These are phyloP conservation scores for Clitopilus passeckerianus DNA, from an alignment of 768 basidiomycete species.

Conservation along the genomic window DNA sequence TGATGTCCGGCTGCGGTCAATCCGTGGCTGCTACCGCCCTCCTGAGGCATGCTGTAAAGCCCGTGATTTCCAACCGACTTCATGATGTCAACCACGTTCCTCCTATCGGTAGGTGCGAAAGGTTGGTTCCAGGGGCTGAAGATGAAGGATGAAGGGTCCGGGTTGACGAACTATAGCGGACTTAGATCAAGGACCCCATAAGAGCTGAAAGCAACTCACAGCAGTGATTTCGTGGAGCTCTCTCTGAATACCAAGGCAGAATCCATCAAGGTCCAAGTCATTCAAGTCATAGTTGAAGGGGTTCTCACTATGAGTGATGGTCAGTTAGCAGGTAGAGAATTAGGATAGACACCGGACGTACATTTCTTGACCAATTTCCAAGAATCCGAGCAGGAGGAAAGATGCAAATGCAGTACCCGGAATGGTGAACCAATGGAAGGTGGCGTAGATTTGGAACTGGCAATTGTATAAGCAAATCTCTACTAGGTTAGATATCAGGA, in stretches of 20 bases:
- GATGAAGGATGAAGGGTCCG: slow-evolving; percentile 47
- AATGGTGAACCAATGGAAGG: slow-evolving; percentile 44
- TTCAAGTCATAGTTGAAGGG: slow-evolving; percentile 68
- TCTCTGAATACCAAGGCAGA: slow-evolving; percentile 63
- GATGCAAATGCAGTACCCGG: slow-evolving; percentile 60
- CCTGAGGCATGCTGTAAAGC: slow-evolving; percentile 23
- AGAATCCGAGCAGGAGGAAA: slow-evolving; percentile 61
- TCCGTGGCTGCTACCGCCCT: background rate
- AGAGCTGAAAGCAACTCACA: background rate
- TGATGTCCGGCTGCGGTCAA: background rate
- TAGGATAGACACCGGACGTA: slow-evolving; percentile 14
- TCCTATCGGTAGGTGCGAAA: slow-evolving; percentile 60
- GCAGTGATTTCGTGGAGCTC: slow-evolving; percentile 73
- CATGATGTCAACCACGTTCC: slow-evolving; percentile 51
- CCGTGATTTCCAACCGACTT: slow-evolving; percentile 13
- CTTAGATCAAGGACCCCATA: background rate
- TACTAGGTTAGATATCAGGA: slow-evolving; percentile 20
- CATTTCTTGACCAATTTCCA: slow-evolving; percentile 69
- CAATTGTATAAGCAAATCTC: slow-evolving; percentile 5
- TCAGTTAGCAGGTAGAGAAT: background rate
- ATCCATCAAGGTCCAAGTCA: slow-evolving; percentile 65
- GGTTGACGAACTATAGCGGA: slow-evolving; percentile 43
- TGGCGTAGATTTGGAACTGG: slow-evolving; percentile 45
- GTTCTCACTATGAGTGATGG: slow-evolving; percentile 41
- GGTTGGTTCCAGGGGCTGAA: slow-evolving; percentile 63